A percentile compares a stretch with the other conserved stretches of the same genome.
Conservation (phyloP, 202 grass and related monocot species). For the Cymbopogon flexuosus region DNA sequence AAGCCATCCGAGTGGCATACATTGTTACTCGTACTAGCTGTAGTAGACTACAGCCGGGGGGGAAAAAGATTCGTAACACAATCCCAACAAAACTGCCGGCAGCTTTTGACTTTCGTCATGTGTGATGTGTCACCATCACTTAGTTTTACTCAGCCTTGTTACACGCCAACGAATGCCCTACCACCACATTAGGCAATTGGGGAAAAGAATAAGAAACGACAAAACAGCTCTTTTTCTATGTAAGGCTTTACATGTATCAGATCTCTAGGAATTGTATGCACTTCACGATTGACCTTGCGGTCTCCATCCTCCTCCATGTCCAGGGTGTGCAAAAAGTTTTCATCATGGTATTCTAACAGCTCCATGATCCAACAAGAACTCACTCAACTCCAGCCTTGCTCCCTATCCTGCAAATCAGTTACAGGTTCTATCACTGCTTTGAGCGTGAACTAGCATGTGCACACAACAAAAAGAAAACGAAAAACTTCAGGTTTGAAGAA, state of each 20-base stretch:
- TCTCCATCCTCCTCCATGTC: neutral
- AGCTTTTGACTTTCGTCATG: conserved; percentile 7
- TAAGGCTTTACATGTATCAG: conserved; percentile 42
- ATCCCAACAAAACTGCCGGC: conserved; percentile 35
- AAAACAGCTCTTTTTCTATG: conserved; percentile 30
- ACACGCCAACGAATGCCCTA: conserved; percentile 22
- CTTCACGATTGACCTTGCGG: conserved; percentile 17
- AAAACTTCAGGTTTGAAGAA: neutral
- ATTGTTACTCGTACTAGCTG: neutral
- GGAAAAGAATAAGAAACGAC: conserved; percentile 10
- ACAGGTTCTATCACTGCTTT: conserved; percentile 26
- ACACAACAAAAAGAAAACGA: neutral
- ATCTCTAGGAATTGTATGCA: conserved; percentile 38
- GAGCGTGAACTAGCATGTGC: neutral
- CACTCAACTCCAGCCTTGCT: conserved; percentile 49
- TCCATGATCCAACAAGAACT: conserved; percentile 15
- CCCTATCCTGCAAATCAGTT: conserved; percentile 42
- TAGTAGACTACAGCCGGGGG: neutral
- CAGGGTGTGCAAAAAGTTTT: conserved; percentile 1
- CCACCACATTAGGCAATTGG: conserved; percentile 8
- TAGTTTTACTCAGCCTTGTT: conserved; percentile 14
- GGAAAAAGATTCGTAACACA: neutral
- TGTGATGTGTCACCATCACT: neutral
- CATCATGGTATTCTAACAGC: neutral
- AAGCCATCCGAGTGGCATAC: neutral